Base-by-base conservation (phyloP, 2,329 filamentous ascomycete species). In the Capronia americana region DNA sequence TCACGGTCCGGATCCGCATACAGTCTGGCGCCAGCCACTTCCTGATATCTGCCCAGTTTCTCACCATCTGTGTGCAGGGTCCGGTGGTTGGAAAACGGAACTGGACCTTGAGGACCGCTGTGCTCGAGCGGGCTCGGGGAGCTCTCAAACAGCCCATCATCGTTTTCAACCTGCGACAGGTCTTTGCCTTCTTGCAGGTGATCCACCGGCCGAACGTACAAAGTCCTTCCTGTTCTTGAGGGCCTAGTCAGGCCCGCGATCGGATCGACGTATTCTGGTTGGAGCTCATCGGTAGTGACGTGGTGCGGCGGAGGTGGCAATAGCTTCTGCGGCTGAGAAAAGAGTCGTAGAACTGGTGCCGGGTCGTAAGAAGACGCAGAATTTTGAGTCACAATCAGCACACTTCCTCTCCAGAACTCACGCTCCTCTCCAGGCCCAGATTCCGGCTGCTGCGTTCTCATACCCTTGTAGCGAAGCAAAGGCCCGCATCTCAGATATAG, bases 341-440 rank as follows among this genome's bases (percentile, higher is more conserved):
- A 99, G 3, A 99, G 79, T 51, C 93, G 87, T 70, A 99, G 81
- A 0, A 86, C 91, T 3, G 95, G 95, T 0, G 81, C 77, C n/a
- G 86, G 86, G 56, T 92, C 88, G 74, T 97, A 97, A 0, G 90
- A 91, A 1, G 94, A 98, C 48, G 90, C 86, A 1, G 87, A 85
- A 74, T 99, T 94, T 60, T 88, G 85, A 0, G 95, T 98, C 24
- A 99, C 93, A 73, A 99, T 97, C 92, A 99, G 93, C 64, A 98
- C 85, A 67, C 88, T 96, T 4, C 95, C 95, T 76, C 93, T 88
- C 95, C 95, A 99, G 23, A 94, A 88, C 73, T 97, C 92, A 59
- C 88, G 86, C 51, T 92, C 88, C 69, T 79, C 72, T 70, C 74
- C 67, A 74, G 76, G 14, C 38, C 38, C 38, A 2, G 17, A 32